phyloP scores from a whole-genome alignment of 2,329 filamentous ascomycete genomes.

The Beauveria asiatica region DNA sequence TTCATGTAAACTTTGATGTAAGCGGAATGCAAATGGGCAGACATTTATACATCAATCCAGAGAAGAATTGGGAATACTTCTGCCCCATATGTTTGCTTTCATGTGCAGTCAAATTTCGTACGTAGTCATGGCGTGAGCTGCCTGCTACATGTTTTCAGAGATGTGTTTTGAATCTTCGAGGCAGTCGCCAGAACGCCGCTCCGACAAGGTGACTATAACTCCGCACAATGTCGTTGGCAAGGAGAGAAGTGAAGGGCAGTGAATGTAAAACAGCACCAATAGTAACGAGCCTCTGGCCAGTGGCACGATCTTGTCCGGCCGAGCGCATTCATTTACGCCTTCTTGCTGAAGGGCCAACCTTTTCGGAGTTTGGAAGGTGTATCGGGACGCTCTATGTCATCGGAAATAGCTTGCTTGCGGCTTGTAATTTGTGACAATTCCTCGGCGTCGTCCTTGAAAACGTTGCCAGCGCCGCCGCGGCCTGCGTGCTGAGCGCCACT shows the following conservation, averaged over 20 bases:
- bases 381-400: constrained; percentile 19
- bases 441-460: constrained; percentile 38
- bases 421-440: constrained; percentile 24
- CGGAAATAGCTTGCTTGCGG: constrained; percentile 23
- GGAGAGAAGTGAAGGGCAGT: neutral
- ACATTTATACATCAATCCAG: neutral
- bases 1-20: neutral
- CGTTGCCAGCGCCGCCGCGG: constrained; percentile 67
- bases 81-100: neutral
- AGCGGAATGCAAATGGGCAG: neutral
- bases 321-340: constrained; percentile 21
- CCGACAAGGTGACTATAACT: neutral
- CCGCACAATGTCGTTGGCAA: neutral
- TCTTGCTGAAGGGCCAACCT: constrained; percentile 42
- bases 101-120: neutral
- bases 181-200: neutral
- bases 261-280: neutral
- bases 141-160: neutral
- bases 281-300: neutral
- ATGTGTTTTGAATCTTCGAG: neutral
- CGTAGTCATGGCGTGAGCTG: neutral
- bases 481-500: constrained; percentile 57
- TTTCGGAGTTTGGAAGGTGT: constrained; percentile 21
- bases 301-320: neutral
- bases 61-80: neutral